Conservation (phyloP, 73 alveolate genomes). For the Tetrahymena elliotti region DNA sequence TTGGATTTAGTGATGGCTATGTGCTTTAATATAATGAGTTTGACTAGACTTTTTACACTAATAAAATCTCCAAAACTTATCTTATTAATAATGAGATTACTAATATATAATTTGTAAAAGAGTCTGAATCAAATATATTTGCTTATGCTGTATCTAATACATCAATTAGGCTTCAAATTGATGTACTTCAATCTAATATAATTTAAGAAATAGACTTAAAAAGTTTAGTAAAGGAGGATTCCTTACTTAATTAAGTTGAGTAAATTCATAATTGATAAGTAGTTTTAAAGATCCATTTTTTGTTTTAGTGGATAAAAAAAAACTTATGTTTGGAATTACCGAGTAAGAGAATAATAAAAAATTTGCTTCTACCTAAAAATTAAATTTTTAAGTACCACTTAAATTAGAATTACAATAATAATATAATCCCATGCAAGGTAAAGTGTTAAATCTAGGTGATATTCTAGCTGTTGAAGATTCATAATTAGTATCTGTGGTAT, state of each 20-base stretch:
- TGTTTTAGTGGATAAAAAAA: neutral
- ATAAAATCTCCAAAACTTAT: neutral
- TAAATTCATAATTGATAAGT: neutral
- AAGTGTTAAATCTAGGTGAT: too few species aligned
- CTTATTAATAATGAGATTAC: too few species aligned
- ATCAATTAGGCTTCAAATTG: neutral
- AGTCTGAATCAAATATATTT: neutral
- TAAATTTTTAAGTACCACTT: too few species aligned
- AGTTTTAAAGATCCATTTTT: neutral
- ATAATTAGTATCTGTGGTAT: too few species aligned
- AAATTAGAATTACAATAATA: too few species aligned
- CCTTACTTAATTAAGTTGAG: neutral
- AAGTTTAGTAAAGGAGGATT: neutral
- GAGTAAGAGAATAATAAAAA: too few species aligned
- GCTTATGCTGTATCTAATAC: neutral
- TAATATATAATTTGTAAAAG: too few species aligned
- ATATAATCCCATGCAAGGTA: too few species aligned
- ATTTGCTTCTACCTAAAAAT: neutral
- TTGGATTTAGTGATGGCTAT: neutral
- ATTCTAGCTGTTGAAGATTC: too few species aligned
- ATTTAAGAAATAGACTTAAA: neutral
- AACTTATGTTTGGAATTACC: neutral
- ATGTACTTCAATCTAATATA: too few species aligned
- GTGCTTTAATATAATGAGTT: neutral
- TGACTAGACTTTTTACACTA: neutral